These are phyloP conservation scores for Penicillium capsulatum DNA, from an alignment of 2,329 filamentous ascomycete genomes.

Conservation along the genomic window DNA sequence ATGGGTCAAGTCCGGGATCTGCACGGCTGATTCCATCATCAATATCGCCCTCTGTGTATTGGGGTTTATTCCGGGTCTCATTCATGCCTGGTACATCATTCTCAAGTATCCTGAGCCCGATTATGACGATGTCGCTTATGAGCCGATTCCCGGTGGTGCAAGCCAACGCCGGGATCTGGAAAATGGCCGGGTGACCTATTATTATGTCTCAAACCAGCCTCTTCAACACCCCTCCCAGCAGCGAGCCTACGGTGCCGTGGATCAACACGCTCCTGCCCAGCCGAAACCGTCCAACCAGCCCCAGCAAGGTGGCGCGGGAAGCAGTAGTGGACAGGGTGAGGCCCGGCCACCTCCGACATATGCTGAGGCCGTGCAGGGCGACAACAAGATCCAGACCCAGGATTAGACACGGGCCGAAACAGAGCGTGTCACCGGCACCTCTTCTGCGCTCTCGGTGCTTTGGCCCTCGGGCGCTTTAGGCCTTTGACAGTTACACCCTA, in stretches of 20 bases:
- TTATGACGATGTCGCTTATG: slow-evolving; percentile 59
- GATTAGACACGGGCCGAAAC: slow-evolving; percentile 41
- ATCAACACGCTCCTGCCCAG: slow-evolving; percentile 22
- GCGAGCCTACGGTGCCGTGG: slow-evolving; percentile 40
- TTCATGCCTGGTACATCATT: slow-evolving; percentile 99
- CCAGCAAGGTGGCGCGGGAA: slow-evolving; percentile 23
- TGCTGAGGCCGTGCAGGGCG: slow-evolving; percentile 81
- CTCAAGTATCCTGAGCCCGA: slow-evolving; percentile 75
- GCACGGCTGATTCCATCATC: slow-evolving; percentile 86
- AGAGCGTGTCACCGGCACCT: no score
- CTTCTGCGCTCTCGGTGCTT: no score
- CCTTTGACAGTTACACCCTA: slow-evolving; percentile 2
- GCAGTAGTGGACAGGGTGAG: slow-evolving; percentile 31
- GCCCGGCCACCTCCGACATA: slow-evolving; percentile 71
- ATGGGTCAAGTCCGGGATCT: slow-evolving; percentile 95
- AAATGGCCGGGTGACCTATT: slow-evolving; percentile 62
- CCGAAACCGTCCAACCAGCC: slow-evolving; percentile 18
- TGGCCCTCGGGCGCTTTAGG: neutral
- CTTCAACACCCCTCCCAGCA: slow-evolving; percentile 31
- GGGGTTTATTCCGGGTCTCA: slow-evolving; percentile 76
- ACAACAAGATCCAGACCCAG: slow-evolving; percentile 79
- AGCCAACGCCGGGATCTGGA: slow-evolving; percentile 37
- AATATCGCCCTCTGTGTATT: slow-evolving; percentile 86
- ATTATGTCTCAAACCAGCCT: slow-evolving; percentile 61
- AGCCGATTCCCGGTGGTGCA: slow-evolving; percentile 57